Evolutionary conservation across 208 protist species (phyloP).

Genomic region (Acanthamoeba royreba): DNA sequence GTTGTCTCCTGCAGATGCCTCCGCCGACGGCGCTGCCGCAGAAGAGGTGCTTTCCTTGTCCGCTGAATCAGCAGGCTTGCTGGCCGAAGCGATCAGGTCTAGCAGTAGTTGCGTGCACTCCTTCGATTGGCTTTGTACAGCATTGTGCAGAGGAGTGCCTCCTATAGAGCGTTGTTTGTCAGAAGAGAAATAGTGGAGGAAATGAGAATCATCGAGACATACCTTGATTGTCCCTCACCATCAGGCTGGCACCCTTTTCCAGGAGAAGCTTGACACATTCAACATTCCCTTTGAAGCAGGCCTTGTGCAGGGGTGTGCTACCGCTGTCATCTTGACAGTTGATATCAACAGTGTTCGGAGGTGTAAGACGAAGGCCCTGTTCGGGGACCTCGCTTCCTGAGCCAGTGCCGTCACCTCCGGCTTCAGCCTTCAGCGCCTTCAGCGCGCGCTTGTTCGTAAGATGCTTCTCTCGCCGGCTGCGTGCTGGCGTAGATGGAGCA

Average conservation of each 20-base stretch:
- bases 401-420: too few species aligned
- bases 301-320: constrained; percentile 25
- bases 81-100: background rate
- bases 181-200: too few species aligned
- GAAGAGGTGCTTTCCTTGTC: background rate
- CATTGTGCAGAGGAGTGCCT: background rate
- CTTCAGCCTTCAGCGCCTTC: too few species aligned
- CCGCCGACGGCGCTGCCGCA: background rate
- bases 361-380: background rate
- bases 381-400: too few species aligned
- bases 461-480: background rate
- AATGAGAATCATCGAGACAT: too few species aligned
- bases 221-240: background rate
- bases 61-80: too few species aligned
- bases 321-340: background rate
- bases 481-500: background rate
- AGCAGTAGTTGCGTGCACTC: background rate
- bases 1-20: background rate
- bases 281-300: background rate
- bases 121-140: background rate
- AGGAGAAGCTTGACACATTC: background rate
- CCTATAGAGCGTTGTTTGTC: too few species aligned
- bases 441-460: background rate
- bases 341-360: background rate
- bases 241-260: background rate